Evolutionary conservation across 1,284 basidiomycete species (phyloP), one percentile per base, ranked within the genome.

Genomic region (Apiotrichum siamense): DNA sequence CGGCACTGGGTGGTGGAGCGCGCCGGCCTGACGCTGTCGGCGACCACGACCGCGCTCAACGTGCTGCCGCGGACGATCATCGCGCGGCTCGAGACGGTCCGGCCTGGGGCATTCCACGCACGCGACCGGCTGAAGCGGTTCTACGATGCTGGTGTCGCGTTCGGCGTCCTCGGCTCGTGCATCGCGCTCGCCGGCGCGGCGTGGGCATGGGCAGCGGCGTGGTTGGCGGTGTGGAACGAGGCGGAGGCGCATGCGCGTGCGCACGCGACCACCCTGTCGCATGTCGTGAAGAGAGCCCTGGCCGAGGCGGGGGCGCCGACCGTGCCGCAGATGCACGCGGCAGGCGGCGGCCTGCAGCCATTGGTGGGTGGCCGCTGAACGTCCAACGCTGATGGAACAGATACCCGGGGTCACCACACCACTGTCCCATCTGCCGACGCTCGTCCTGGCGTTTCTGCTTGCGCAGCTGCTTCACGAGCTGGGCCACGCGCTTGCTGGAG

Each of bases 321-420:
- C n/a, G 41, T 31, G 6, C 51, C 45, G 11, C 31, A 29, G 10
- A 37, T 46, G 7, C 47, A 57, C 20, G 24, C 47, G 3, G 45
- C 47, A 23, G 43, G 48, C 24, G 55, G 57, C 4, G 64, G 65
- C 0, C 38, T 70, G 13, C 57, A 66, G 43, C 68, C 66, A 18
- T 35, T 69, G 43, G 68, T 69, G 21, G 43, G 64, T 58, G 11
- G 10, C n/a, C n/a, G n/a, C n/a, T n/a, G n/a, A n/a, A n/a, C n/a
- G n/a, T n/a, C n/a, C n/a, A n/a, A 33, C 11, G 20, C 41, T 27
- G 4, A 20, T 39, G 23, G 11, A 11, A 9, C 47, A 74, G 72
- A 70, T 74, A 41, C 72, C 72, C 10, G 72, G 72, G 6, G 39
- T 74, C 21, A 74, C 70, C 1, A 55, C 67, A 7, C 72, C 72